Conservation (phyloP, 257 asterid species). For the Salvia miltiorrhiza region DNA sequence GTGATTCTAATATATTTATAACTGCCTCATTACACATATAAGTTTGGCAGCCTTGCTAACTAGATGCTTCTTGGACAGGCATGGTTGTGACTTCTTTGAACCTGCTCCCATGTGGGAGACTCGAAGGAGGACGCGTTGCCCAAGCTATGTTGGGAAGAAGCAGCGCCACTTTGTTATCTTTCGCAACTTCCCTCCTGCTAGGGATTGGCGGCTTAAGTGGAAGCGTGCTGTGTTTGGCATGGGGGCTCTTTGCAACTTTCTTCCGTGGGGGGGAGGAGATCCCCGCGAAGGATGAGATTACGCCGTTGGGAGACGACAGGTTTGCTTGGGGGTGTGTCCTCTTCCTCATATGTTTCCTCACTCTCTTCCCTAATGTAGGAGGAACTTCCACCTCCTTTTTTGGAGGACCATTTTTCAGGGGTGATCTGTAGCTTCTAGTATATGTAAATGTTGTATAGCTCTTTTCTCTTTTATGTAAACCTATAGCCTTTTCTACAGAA, state of each 20-base stretch:
- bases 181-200: conserved; percentile 61
- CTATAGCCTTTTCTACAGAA: no score
- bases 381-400: conserved; percentile 76
- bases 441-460: neutral
- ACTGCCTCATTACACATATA: neutral
- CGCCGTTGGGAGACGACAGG: conserved; percentile 76
- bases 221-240: conserved; percentile 72
- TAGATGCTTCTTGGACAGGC: conserved; percentile 37
- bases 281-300: conserved; percentile 86
- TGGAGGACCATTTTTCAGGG: conserved; percentile 72
- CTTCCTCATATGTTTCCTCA: conserved; percentile 78
- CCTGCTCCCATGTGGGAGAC: conserved; percentile 84
- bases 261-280: conserved; percentile 89
- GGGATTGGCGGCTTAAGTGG: conserved; percentile 90
- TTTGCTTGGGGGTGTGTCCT: conserved; percentile 80
- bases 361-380: conserved; percentile 86
- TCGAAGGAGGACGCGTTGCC: conserved; percentile 89
- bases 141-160: conserved; percentile 86
- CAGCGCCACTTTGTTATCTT: conserved; percentile 50
- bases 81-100: conserved; percentile 93
- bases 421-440: conserved; percentile 36
- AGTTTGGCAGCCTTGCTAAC: neutral
- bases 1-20: neutral
- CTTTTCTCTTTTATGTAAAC: neutral
- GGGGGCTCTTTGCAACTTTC: conserved; percentile 91